A percentile compares a stretch with the other conserved stretches of the same genome.
Evolutionary conservation across 768 basidiomycete species (phyloP).

Genomic region (Nidularia pulvinata): DNA sequence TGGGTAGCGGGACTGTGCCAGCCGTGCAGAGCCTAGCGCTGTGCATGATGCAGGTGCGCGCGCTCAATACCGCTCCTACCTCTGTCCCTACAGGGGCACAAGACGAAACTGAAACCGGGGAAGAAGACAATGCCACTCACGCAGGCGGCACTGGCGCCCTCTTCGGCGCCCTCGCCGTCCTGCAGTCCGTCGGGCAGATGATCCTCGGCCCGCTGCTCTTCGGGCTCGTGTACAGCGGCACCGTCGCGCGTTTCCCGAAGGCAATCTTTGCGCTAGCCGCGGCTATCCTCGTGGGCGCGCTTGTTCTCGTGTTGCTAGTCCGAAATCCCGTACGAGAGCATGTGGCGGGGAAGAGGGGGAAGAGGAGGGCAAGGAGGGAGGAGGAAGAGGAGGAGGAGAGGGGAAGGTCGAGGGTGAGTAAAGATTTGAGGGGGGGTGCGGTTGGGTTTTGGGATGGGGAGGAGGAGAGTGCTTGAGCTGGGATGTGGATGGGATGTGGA

Average conservation of each 20-base stretch:
- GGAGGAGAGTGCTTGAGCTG: background rate
- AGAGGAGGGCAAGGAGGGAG: conserved; percentile 10
- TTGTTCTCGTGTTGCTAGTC: conserved; percentile 34
- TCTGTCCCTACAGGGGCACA: background rate
- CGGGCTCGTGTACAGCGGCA: conserved; percentile 67
- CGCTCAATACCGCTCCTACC: conserved; percentile 20
- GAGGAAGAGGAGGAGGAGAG: conserved; percentile 21
- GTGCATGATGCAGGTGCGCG: conserved; percentile 52
- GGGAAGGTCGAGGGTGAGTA: conserved; percentile 46
- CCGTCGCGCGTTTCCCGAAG: conserved; percentile 69
- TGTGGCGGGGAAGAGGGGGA: conserved; percentile 7
- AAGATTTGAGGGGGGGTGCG: conserved; percentile 43
- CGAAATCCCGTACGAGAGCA: conserved; percentile 32
- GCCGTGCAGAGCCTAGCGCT: conserved; percentile 73
- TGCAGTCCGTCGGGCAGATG: conserved; percentile 71
- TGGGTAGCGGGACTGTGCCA: conserved; percentile 72
- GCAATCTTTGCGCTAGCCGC: conserved; percentile 64
- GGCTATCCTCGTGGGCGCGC: conserved; percentile 40
- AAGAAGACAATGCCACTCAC: conserved; percentile 11
- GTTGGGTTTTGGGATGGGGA: conserved; percentile 4
- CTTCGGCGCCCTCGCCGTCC: conserved; percentile 71
- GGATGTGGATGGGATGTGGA: background rate
- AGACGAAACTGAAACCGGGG: conserved; percentile 8
- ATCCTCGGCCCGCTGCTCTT: conserved; percentile 73
- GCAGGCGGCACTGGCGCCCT: conserved; percentile 47